phyloP scores from a whole-genome alignment of 495 filamentous ascomycete genomes.

The Choiromyces venosus region DNA sequence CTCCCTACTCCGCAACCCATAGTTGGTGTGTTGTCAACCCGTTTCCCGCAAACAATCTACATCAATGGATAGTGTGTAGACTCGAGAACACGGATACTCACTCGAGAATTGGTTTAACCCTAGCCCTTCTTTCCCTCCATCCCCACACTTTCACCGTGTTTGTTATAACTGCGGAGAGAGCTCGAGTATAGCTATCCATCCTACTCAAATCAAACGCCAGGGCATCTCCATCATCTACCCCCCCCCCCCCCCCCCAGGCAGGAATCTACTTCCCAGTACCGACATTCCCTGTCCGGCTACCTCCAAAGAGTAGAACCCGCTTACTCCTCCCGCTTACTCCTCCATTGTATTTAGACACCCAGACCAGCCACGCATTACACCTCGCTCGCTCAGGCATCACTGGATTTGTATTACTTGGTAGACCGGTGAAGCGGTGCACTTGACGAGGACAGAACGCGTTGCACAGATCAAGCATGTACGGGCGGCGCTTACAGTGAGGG shows the following conservation, averaged over 20 bases:
- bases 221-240: slow-evolving; percentile 28
- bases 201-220: slow-evolving; percentile 3
- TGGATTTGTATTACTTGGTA: slow-evolving; percentile 62
- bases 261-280: slow-evolving; percentile 50
- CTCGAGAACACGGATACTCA: slow-evolving; percentile 6
- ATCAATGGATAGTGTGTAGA: no score
- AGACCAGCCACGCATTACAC: slow-evolving; percentile 56
- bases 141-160: background rate
- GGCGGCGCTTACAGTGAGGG: slow-evolving; percentile 51
- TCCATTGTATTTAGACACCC: slow-evolving; percentile 53
- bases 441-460: slow-evolving; percentile 55
- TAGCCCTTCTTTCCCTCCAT: slow-evolving; percentile 9
- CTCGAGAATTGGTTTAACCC: slow-evolving; percentile 15
- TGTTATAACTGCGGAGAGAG: background rate
- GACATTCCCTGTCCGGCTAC: slow-evolving; percentile 50
- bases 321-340: no score
- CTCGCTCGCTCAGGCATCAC: slow-evolving; percentile 58
- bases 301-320: slow-evolving; percentile 34
- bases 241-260: slow-evolving; percentile 44
- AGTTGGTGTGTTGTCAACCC: background rate
- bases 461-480: slow-evolving; percentile 54
- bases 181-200: no score
- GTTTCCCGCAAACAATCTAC: background rate
- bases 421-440: slow-evolving; percentile 65
- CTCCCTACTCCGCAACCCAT: background rate